Percentiles rank a stretch among this genome's conserved stretches.
Conservation (phyloP, 192 early-diverging fungal species). For the Backusella tuberculispora region DNA sequence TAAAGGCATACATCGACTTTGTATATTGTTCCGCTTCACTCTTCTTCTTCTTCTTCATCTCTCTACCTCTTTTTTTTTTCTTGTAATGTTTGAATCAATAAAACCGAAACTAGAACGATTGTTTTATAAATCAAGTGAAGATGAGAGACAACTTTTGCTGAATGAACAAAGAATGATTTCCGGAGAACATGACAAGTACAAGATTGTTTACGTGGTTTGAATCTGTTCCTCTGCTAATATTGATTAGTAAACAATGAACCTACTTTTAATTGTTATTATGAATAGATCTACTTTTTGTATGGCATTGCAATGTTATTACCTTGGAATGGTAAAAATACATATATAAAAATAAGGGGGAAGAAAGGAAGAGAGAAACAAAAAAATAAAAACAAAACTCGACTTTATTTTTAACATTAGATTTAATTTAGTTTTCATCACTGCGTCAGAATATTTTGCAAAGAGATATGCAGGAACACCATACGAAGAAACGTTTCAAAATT, state of each 20-base stretch:
- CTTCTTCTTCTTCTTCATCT: too few relatives aligned
- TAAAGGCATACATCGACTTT: neutral
- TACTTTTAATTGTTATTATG: neutral
- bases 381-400: neutral
- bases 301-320: conserved; percentile 78
- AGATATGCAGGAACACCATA: conserved; percentile 64
- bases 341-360: neutral
- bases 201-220: conserved; percentile 19
- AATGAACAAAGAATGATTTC: neutral
- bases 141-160: neutral
- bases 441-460: conserved; percentile 71
- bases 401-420: neutral
- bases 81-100: conserved; percentile 6
- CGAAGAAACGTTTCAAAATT: conserved; percentile 74
- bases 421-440: conserved; percentile 70
- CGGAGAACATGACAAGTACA: conserved; percentile 18
- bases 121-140: neutral
- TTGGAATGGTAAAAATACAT: conserved; percentile 67
- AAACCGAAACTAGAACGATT: neutral
- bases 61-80: neutral
- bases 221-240: neutral
- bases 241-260: neutral
- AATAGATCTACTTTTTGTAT: conserved; percentile 67
- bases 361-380: too few relatives aligned
- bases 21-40: neutral